phyloP scores from a whole-genome alignment of 345 rosid genomes.

The Moringa oleifera region DNA sequence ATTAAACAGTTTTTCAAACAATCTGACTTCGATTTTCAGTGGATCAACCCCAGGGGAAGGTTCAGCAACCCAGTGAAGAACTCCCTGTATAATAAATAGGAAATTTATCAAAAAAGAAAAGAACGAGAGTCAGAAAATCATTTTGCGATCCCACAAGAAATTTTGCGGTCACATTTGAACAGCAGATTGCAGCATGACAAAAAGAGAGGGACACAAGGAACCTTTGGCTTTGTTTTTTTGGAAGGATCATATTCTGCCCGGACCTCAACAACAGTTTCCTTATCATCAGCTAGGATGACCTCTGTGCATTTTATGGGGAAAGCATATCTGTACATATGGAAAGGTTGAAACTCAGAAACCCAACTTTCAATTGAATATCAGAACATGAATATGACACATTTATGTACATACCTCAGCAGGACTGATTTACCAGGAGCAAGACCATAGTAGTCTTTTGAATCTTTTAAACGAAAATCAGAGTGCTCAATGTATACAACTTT shows the following conservation, averaged over 20 bases:
- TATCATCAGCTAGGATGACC: slow-evolving; percentile 64
- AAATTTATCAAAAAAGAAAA: neutral
- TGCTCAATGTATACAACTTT: slow-evolving; percentile 75
- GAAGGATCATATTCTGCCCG: slow-evolving; percentile 82
- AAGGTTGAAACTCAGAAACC: slow-evolving; percentile 3
- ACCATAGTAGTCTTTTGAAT: slow-evolving; percentile 93
- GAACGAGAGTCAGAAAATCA: neutral
- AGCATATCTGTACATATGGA: slow-evolving; percentile 44
- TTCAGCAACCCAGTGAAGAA: slow-evolving; percentile 93
- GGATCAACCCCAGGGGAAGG: slow-evolving; percentile 62
- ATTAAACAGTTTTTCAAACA: slow-evolving; percentile 80
- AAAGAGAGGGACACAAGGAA: slow-evolving; percentile 16
- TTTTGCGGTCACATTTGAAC: slow-evolving; percentile 5
- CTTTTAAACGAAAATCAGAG: slow-evolving; percentile 87
- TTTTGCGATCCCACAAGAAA: neutral
- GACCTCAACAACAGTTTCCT: slow-evolving; percentile 66
- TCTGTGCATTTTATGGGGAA: slow-evolving; percentile 70
- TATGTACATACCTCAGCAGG: slow-evolving; percentile 55
- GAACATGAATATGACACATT: neutral
- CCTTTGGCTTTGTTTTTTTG: slow-evolving; percentile 90
- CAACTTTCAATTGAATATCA: neutral
- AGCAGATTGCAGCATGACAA: slow-evolving; percentile 1
- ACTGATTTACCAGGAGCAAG: slow-evolving; percentile 95
- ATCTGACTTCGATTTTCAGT: slow-evolving; percentile 78
- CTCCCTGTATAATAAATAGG: slow-evolving; percentile 47